Percentiles rank a stretch among this genome's conserved stretches.
phyloP scores from a whole-genome alignment of 306 rosid species.

The Castanea sativa region DNA sequence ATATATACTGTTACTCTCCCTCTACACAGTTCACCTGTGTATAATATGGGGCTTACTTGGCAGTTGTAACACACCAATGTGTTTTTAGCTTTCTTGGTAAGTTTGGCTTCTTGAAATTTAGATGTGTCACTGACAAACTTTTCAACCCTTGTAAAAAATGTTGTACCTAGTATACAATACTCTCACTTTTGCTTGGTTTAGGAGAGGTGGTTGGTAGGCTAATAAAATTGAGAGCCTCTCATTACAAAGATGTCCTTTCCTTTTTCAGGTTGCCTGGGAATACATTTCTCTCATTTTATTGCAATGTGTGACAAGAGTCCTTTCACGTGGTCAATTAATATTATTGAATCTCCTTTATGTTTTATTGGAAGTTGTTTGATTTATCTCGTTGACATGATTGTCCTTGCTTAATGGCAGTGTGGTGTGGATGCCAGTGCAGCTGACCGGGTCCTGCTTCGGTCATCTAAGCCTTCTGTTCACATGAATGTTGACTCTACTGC shows the following conservation, averaged over 20 bases:
- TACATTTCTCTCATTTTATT: neutral
- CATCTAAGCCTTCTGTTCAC: conserved; percentile 83
- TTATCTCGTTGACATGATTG: conserved; percentile 11
- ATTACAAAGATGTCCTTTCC: neutral
- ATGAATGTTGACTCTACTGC: conserved; percentile 80
- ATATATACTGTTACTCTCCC: neutral
- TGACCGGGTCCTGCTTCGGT: conserved; percentile 73
- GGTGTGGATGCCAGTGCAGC: conserved; percentile 68
- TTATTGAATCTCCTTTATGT: conserved; percentile 1
- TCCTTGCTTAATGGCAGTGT: conserved; percentile 51
- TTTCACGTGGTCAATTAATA: neutral
- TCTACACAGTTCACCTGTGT: too few species aligned
- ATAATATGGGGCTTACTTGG: too few species aligned
- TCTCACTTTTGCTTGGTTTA: too few species aligned
- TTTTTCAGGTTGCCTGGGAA: neutral
- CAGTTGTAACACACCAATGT: neutral
- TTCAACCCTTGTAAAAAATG: neutral
- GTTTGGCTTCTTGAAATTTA: neutral
- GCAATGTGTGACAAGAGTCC: neutral
- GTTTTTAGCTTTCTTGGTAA: neutral
- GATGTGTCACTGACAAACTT: neutral
- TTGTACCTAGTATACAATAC: too few species aligned
- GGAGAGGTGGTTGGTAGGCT: too few species aligned
- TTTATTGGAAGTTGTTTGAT: conserved; percentile 11
- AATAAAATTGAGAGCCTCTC: neutral